A percentile compares a stretch with the other conserved stretches of the same genome.
These are phyloP conservation scores for Gossypium stocksii DNA, from an alignment of 345 rosid species.

Conservation along the genomic window DNA sequence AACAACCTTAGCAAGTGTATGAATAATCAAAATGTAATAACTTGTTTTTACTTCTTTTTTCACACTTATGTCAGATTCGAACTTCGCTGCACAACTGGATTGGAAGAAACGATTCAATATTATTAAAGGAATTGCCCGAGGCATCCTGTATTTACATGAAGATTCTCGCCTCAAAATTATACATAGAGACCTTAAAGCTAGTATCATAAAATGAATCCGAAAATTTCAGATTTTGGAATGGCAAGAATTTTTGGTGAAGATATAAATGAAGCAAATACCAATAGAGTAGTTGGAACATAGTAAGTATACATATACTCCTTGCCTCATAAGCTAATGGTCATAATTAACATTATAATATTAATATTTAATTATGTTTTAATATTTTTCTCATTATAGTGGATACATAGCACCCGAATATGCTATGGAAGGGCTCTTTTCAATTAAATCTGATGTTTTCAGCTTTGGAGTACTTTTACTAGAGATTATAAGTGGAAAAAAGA, in stretches of 20 bases:
- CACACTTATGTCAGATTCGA: neutral
- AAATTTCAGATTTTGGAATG: too few relatives aligned
- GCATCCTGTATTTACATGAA: constrained; percentile 36
- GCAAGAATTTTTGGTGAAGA: too few relatives aligned
- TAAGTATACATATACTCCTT: too few relatives aligned
- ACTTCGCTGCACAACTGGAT: neutral
- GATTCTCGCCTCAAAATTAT: constrained; percentile 36
- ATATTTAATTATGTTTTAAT: too few relatives aligned
- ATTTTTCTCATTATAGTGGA: constrained; percentile 19
- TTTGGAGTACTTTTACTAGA: constrained; percentile 42
- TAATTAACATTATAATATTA: too few relatives aligned
- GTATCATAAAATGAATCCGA: too few relatives aligned
- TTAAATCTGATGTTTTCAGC: constrained; percentile 43
- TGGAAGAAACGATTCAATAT: neutral
- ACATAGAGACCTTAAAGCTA: too few relatives aligned
- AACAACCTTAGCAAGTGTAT: neutral
- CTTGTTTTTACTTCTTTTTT: neutral
- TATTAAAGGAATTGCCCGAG: constrained; percentile 26
- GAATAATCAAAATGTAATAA: neutral
- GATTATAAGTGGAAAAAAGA: constrained; percentile 35
- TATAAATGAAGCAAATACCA: too few relatives aligned
- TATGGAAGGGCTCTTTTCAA: constrained; percentile 27
- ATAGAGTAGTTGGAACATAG: too few relatives aligned
- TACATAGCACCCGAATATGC: constrained; percentile 37
- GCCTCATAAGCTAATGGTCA: too few relatives aligned